Percentiles rank a stretch among this genome's conserved stretches.
These are phyloP conservation scores for Clitoria ternatea DNA, from an alignment of 306 rosid genomes.

Conservation along the genomic window DNA sequence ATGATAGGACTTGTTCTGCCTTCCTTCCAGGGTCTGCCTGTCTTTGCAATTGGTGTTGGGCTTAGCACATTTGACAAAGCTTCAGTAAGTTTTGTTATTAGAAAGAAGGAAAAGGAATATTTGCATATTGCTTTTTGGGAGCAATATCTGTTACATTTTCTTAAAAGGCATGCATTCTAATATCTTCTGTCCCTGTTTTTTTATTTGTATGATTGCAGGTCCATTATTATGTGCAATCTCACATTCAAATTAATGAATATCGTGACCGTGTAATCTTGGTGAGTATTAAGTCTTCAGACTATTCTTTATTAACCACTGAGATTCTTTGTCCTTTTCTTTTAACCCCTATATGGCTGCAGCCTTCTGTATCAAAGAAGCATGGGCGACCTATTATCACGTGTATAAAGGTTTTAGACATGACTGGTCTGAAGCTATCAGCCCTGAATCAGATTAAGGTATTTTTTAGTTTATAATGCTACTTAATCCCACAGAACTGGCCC, in stretches of 20 bases:
- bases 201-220: conserved; percentile 44
- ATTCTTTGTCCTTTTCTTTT: conserved; percentile 18
- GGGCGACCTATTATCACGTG: conserved; percentile 71
- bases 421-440: conserved; percentile 90
- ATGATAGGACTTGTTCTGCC: not conserved
- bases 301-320: not conserved
- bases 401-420: conserved; percentile 91
- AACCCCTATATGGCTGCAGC: conserved; percentile 46
- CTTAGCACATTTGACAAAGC: conserved; percentile 91
- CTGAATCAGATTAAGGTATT: conserved; percentile 81
- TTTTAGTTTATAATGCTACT: conserved; percentile 7
- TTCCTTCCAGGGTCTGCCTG: conserved; percentile 73
- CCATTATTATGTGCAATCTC: conserved; percentile 95
- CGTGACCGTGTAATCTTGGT: conserved; percentile 82
- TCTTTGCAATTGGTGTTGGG: conserved; percentile 80
- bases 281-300: conserved; percentile 32
- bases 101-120: not conserved
- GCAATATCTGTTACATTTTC: not conserved
- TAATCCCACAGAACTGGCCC: not conserved
- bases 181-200: conserved; percentile 11
- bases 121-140: not conserved
- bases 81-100: conserved; percentile 61
- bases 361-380: conserved; percentile 76
- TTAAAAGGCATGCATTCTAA: not conserved
- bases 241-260: conserved; percentile 95